A percentile compares a stretch with the other conserved stretches of the same genome.
phyloP scores from a whole-genome alignment of 1,139 yeast species.

The Lodderomyces jiufengensis region DNA sequence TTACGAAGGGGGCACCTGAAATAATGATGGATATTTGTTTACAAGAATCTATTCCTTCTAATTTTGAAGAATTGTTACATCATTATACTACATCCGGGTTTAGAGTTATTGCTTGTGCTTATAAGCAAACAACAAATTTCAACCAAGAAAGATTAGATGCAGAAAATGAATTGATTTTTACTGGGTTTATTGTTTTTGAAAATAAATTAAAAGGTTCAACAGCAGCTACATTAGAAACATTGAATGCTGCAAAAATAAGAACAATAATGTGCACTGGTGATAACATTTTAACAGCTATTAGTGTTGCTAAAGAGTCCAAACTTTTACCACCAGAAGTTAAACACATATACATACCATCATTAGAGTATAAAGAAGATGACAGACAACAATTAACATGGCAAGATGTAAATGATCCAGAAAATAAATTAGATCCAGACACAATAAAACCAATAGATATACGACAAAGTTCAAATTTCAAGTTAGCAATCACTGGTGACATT shows the following conservation, averaged over 20 bases:
- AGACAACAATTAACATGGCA: constrained; percentile 51
- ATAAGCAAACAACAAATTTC: constrained; percentile 36
- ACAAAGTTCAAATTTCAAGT: constrained; percentile 42
- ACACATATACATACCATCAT: constrained; percentile 67
- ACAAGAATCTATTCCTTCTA: constrained; percentile 64
- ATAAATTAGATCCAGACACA: constrained; percentile 58
- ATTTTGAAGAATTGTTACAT: constrained; percentile 71
- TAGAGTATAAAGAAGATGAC: constrained; percentile 36
- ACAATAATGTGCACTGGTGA: constrained; percentile 98
- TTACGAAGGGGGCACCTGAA: constrained; percentile 97
- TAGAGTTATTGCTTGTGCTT: constrained; percentile 93
- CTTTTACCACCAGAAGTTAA: constrained; percentile 45
- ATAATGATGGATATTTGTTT: constrained; percentile 80
- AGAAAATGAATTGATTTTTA: constrained; percentile 65
- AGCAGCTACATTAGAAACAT: constrained; percentile 52
- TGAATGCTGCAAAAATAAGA: constrained; percentile 66
- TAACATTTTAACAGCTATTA: constrained; percentile 86
- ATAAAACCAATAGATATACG: constrained; percentile 46
- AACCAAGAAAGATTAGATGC: constrained; percentile 47
- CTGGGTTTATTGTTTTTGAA: constrained; percentile 91
- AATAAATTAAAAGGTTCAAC: constrained; percentile 79
- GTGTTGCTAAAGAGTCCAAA: constrained; percentile 85
- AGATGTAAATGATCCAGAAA: constrained; percentile 54
- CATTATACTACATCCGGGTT: constrained; percentile 90
- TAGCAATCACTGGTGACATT: constrained; percentile 91